Conservation (phyloP, 2,329 filamentous ascomycete genomes). For the Dactylellina cionopaga region DNA sequence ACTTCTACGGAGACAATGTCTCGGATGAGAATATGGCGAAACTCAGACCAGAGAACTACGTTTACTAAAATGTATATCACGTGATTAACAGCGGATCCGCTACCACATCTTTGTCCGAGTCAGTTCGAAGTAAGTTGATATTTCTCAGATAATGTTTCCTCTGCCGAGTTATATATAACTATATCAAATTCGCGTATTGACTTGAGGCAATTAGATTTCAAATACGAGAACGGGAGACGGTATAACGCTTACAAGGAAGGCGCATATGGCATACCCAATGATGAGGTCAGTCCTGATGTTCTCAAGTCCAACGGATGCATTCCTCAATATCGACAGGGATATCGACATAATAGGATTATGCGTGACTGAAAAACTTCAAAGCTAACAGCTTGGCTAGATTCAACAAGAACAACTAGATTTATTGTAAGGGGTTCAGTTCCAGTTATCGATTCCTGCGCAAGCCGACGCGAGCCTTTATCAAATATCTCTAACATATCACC, state of each 20-base stretch:
- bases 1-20: no score
- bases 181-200: not conserved
- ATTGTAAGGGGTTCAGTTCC: slow-evolving; percentile 18
- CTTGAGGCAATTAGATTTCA: slow-evolving; percentile 20
- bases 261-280: slow-evolving; percentile 67
- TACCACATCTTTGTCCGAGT: slow-evolving; percentile 45
- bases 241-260: slow-evolving; percentile 65
- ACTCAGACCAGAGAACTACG: no score
- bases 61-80: slow-evolving; percentile 4
- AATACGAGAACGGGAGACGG: slow-evolving; percentile 59
- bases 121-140: slow-evolving; percentile 32
- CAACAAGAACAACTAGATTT: slow-evolving; percentile 52
- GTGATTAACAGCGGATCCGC: slow-evolving; percentile 44
- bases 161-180: not conserved
- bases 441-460: not conserved
- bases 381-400: slow-evolving; percentile 2
- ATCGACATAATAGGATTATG: no score
- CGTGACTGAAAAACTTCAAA: no score
- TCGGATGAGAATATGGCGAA: no score
- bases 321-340: no score
- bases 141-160: not conserved
- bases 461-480: no score
- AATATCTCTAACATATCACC: no score
- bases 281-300: slow-evolving; percentile 59
- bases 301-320: not conserved